phyloP scores from a whole-genome alignment of 2,329 filamentous ascomycete species.

The Capronia americana region DNA sequence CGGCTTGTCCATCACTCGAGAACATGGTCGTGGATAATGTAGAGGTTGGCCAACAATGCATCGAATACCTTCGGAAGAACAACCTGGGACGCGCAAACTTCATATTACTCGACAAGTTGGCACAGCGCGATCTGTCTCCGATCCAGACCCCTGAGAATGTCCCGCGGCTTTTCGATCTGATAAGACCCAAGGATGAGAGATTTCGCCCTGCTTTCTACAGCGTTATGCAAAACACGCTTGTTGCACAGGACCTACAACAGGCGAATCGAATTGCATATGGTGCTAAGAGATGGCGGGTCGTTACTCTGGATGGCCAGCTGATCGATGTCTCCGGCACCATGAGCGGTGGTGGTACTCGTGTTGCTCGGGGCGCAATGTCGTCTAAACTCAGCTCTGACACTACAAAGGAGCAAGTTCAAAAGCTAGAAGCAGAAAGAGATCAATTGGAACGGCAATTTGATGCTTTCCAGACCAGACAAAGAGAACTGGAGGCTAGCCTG shows the following conservation, averaged over 20 bases:
- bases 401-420: constrained; percentile 83
- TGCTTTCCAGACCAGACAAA: constrained; percentile 82
- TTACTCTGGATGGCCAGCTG: constrained; percentile 91
- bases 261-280: constrained; percentile 97
- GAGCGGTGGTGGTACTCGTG: constrained; percentile 92
- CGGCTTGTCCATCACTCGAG: constrained; percentile 86
- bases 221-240: constrained; percentile 91
- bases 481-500: constrained; percentile 75
- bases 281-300: constrained; percentile 90
- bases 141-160: constrained; percentile 92
- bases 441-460: constrained; percentile 80
- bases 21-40: constrained; percentile 98
- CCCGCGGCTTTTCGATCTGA: constrained; percentile 88
- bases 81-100: constrained; percentile 97
- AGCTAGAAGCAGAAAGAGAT: constrained; percentile 87
- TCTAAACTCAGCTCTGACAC: constrained; percentile 90
- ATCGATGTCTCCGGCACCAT: constrained; percentile 99
- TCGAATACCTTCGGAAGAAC: constrained; percentile 96
- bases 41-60: constrained; percentile 95
- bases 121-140: constrained; percentile 74
- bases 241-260: constrained; percentile 90
- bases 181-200: constrained; percentile 84
- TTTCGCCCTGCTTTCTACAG: constrained; percentile 94
- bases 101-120: constrained; percentile 89
- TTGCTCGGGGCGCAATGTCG: constrained; percentile 94